Evolutionary conservation across 139 green algal species (phyloP).

Genomic region (Medakamo hakoo): DNA sequence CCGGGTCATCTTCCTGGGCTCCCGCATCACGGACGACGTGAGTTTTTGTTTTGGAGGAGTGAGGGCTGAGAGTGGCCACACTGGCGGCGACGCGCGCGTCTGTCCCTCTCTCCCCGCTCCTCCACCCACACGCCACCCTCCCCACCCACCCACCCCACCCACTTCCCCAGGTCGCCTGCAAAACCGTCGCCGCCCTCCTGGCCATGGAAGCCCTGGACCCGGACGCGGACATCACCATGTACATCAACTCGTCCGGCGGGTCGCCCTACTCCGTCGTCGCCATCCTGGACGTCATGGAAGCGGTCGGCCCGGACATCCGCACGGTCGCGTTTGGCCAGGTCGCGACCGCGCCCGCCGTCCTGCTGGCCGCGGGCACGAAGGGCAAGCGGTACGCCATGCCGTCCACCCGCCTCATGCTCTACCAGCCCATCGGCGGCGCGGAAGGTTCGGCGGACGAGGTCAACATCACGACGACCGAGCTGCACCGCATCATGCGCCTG

Average conservation of each 20-base stretch:
- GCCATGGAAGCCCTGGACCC: constrained; percentile 70
- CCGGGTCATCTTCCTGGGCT: constrained; percentile 77
- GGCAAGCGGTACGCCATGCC: constrained; percentile 82
- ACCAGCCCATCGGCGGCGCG: constrained; percentile 66
- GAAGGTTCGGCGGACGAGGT: constrained; percentile 48
- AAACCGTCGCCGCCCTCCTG: constrained; percentile 70
- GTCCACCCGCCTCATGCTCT: constrained; percentile 82
- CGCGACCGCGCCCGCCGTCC: constrained; percentile 48
- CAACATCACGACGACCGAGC: constrained; percentile 45
- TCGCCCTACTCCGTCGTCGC: constrained; percentile 60
- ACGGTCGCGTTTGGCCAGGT: constrained; percentile 62
- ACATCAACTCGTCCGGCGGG: constrained; percentile 83
- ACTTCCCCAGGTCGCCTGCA: constrained; percentile 42
- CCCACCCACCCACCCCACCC: background rate
- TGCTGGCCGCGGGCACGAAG: constrained; percentile 73
- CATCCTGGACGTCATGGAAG: constrained; percentile 76
- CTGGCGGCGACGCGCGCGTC: background rate
- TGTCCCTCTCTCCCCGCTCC: background rate
- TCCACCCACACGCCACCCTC: constrained; percentile 1
- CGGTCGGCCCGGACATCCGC: constrained; percentile 54
- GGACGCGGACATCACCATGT: constrained; percentile 77
- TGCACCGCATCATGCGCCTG: constrained; percentile 43
- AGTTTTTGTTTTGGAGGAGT: background rate
- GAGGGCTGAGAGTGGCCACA: constrained; percentile 4
- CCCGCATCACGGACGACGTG: constrained; percentile 72